Base-by-base conservation (phyloP, 2,329 filamentous ascomycete genomes). In the Fusarium sp. region DNA sequence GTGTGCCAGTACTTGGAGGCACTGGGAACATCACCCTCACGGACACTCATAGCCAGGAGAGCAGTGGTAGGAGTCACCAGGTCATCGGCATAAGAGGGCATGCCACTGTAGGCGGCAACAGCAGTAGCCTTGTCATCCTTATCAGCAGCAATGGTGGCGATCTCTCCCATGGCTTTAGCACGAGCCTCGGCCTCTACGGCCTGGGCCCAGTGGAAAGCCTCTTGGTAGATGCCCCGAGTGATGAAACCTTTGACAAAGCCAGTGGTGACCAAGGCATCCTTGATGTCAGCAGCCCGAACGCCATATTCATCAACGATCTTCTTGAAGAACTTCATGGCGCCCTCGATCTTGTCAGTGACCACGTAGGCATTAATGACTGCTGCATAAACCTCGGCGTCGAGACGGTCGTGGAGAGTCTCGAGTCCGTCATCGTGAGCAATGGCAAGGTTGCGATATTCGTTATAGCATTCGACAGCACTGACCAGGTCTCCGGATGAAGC, bases 381-480 rank as follows among this genome's bases (percentile, higher is more conserved):
- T 24, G 93, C 92, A 73, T 99, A 98, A 7, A 98, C 90, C 65
- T 92, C 84, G 26, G 89, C 87, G 73, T 98, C 94, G 43, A 91
- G 83, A 46, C 93, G 88, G 62, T 90, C 84, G 42, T 89, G 82
- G 9, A 93, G 80, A 15, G 85, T 85, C 42, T 88, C 81, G 57
- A 87, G 81, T 54, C 93, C 93, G 35, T 84, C 86, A 75, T 97
- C 91, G 73, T 95, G 86, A 35, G 90, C 88, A 48, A 98, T 87
- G n/a, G 94, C 93, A 38, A 97, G 82, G 41, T 87, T 86, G 72
- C 92, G 92, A 82, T 98, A 98, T 77, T 97, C 92, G 65, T 96
- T 94, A 79, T 97, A 99, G 77, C 92, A 93, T 75, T 97, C 93
- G 7, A 98, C 91, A 19, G 93, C 95, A 68, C 91, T 96, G 70